A percentile compares a stretch with the other conserved stretches of the same genome.
phyloP scores from a whole-genome alignment of 2,329 filamentous ascomycete genomes.

The Sporothrix phasma region DNA sequence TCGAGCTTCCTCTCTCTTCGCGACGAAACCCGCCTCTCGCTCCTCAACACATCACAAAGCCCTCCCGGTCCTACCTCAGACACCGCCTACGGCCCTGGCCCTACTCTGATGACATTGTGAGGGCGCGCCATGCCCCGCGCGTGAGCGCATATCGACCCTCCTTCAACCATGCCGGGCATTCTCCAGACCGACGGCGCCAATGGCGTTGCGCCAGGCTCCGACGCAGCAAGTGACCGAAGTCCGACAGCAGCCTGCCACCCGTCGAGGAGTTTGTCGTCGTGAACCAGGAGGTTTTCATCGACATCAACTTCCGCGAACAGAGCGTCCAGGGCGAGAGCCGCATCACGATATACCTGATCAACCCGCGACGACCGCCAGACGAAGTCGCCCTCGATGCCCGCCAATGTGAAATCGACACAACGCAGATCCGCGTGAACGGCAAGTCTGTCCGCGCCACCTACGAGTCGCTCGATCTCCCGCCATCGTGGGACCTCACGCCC shows the following conservation, averaged over 20 bases:
- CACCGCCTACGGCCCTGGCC: too few species aligned
- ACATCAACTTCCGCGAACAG: slow-evolving; percentile 73
- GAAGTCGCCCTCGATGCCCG: slow-evolving; percentile 52
- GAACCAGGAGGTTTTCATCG: slow-evolving; percentile 80
- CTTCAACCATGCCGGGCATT: slow-evolving; percentile 22
- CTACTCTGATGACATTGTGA: background rate
- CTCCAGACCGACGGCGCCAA: slow-evolving; percentile 17
- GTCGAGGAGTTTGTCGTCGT: slow-evolving; percentile 44
- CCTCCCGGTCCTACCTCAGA: background rate
- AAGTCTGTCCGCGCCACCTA: slow-evolving; percentile 40
- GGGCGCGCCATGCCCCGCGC: background rate
- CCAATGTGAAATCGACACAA: slow-evolving; percentile 48
- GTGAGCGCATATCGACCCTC: background rate
- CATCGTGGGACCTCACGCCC: slow-evolving; percentile 52
- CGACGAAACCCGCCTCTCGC: background rate
- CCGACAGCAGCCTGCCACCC: slow-evolving; percentile 11
- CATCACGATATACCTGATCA: slow-evolving; percentile 62
- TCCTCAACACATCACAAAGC: background rate
- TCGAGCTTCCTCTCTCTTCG: background rate
- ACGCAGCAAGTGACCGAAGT: slow-evolving; percentile 5
- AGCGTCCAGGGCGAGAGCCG: slow-evolving; percentile 69
- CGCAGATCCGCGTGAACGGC: slow-evolving; percentile 43
- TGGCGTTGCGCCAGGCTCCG: background rate
- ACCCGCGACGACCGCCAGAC: slow-evolving; percentile 42
- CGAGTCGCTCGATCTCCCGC: slow-evolving; percentile 50